Evolutionary conservation across 164 flowering plant species (phyloP).

Genomic region (Chimonanthus salicifolius): DNA sequence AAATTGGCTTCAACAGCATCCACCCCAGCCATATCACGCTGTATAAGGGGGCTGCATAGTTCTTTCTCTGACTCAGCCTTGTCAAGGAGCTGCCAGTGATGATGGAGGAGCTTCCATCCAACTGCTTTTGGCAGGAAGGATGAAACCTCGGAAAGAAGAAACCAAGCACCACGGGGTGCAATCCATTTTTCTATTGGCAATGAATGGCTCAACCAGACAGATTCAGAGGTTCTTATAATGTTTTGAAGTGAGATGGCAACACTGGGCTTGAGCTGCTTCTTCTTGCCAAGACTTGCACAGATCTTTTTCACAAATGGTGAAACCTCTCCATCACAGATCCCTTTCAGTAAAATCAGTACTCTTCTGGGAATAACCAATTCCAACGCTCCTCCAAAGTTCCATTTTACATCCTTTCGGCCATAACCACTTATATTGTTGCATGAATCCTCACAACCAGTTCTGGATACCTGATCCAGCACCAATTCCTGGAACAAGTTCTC

Average conservation of each 20-base stretch:
- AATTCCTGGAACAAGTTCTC: slow-evolving; percentile 76
- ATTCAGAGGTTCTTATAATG: slow-evolving; percentile 71
- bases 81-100: slow-evolving; percentile 92
- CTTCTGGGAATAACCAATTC: slow-evolving; percentile 50
- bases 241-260: slow-evolving; percentile 67
- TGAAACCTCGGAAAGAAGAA: slow-evolving; percentile 90
- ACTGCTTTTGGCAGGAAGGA: slow-evolving; percentile 65
- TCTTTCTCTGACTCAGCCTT: slow-evolving; percentile 29
- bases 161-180: slow-evolving; percentile 95
- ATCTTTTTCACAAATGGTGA: slow-evolving; percentile 78
- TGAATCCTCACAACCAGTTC: slow-evolving; percentile 32
- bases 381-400: slow-evolving; percentile 28
- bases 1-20: slow-evolving; percentile 35
- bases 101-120: slow-evolving; percentile 86
- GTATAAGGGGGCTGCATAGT: slow-evolving; percentile 22
- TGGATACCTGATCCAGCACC: slow-evolving; percentile 66
- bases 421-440: slow-evolving; percentile 1
- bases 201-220: slow-evolving; percentile 58
- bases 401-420: slow-evolving; percentile 14
- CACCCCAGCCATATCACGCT: slow-evolving; percentile 24
- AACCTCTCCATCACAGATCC: slow-evolving; percentile 69
- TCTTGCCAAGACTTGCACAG: slow-evolving; percentile 83
- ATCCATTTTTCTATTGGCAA: slow-evolving; percentile 83
- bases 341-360: slow-evolving; percentile 47
- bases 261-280: slow-evolving; percentile 57